Percentiles rank a stretch among this genome's conserved stretches.
phyloP scores from a whole-genome alignment of 2,329 filamentous ascomycete species.

The Cladophialophora chaetospira region DNA sequence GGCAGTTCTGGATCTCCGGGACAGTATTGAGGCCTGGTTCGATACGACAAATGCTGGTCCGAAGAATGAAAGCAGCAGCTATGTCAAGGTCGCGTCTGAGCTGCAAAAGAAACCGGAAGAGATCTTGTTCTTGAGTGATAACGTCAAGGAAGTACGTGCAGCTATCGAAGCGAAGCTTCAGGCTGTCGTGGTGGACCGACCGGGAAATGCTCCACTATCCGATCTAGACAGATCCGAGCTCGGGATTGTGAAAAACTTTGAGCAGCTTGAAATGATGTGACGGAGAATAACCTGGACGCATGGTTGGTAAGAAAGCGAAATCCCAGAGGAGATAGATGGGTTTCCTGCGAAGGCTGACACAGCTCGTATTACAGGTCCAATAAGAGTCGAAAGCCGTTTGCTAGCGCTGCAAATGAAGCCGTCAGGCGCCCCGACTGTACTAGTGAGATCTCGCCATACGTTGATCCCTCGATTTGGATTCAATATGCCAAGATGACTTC shows the following conservation, averaged over 20 bases:
- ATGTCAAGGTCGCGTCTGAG: slow-evolving; percentile 24
- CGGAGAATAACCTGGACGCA: too few relatives aligned
- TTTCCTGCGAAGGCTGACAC: too few relatives aligned
- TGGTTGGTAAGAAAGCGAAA: too few relatives aligned
- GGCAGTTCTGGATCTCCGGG: slow-evolving; percentile 15
- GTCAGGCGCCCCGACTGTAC: too few relatives aligned
- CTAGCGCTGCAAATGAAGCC: too few relatives aligned
- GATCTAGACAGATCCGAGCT: slow-evolving; percentile 15
- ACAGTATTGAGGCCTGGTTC: slow-evolving; percentile 22
- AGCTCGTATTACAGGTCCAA: too few relatives aligned
- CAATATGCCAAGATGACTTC: too few relatives aligned
- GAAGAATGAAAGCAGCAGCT: slow-evolving; percentile 24
- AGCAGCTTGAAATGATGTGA: slow-evolving; percentile 17
- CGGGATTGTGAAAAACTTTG: slow-evolving; percentile 25
- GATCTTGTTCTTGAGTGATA: slow-evolving; percentile 31
- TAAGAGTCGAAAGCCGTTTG: too few relatives aligned
- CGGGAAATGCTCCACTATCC: slow-evolving; percentile 26
- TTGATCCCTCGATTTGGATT: too few relatives aligned
- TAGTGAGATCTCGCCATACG: too few relatives aligned
- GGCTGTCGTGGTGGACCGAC: slow-evolving; percentile 25
- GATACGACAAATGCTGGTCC: slow-evolving; percentile 31
- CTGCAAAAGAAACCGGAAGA: slow-evolving; percentile 11
- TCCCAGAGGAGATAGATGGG: too few relatives aligned
- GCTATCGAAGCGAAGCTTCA: slow-evolving; percentile 24
- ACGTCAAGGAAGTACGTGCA: slow-evolving; percentile 27